Conservation (phyloP, 495 filamentous ascomycete species). For the Penicillium mononematosum region DNA sequence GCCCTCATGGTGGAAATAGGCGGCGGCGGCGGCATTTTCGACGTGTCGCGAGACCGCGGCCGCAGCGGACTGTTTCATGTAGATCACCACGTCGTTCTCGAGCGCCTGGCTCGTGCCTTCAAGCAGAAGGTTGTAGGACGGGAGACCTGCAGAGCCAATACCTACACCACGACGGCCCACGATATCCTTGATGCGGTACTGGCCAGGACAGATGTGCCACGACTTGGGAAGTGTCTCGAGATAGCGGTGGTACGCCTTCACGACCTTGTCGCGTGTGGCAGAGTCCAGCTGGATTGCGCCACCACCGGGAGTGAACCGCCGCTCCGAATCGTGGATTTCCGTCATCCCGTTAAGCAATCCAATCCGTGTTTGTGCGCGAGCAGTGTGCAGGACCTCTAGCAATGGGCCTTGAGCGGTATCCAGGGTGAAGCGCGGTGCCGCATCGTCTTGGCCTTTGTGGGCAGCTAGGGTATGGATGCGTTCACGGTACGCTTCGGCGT, state of each 20-base stretch:
- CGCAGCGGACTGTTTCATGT: constrained; percentile 19
- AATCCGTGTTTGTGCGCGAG: constrained; percentile 15
- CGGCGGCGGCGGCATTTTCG: constrained; percentile 3
- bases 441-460: not conserved
- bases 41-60: constrained; percentile 18
- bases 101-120: constrained; percentile 20
- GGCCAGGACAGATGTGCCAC: not conserved
- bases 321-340: constrained; percentile 19
- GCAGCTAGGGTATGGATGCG: constrained; percentile 14
- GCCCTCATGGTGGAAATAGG: constrained; percentile 21
- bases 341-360: constrained; percentile 12
- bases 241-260: constrained; percentile 2
- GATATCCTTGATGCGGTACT: constrained; percentile 16
- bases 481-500: constrained; percentile 17
- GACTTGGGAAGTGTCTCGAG: constrained; percentile 12
- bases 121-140: constrained; percentile 18
- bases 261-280: constrained; percentile 13
- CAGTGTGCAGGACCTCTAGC: constrained; percentile 12
- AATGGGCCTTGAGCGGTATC: constrained; percentile 19
- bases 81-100: constrained; percentile 23
- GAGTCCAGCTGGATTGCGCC: constrained; percentile 8
- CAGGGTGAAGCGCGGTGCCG: constrained; percentile 12
- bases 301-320: constrained; percentile 13
- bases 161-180: constrained; percentile 21
- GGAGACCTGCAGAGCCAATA: constrained; percentile 21